phyloP scores from a whole-genome alignment of 192 early-diverging fungal genomes.

The Entophlyctis helioformis region DNA sequence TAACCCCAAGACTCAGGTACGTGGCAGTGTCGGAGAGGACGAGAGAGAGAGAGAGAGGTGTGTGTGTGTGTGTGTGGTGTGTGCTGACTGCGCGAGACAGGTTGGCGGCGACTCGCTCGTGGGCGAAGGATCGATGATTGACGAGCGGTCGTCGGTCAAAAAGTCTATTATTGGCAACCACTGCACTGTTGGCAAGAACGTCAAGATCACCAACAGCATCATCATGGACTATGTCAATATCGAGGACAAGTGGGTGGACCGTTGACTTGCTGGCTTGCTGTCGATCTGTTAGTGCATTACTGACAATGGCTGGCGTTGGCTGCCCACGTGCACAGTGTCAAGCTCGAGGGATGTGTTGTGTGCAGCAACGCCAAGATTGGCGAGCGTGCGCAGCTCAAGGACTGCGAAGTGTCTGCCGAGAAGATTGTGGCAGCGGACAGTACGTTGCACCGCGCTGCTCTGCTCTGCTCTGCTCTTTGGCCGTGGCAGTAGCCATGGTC shows the following conservation, averaged over 20 bases:
- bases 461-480: too few relatives aligned
- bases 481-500: too few relatives aligned
- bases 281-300: neutral
- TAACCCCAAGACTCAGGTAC: too few relatives aligned
- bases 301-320: too few relatives aligned
- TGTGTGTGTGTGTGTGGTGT: too few relatives aligned
- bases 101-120: slow-evolving; percentile 85
- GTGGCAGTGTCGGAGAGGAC: too few relatives aligned
- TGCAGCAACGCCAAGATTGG: slow-evolving; percentile 69
- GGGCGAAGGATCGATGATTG: slow-evolving; percentile 80
- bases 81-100: neutral
- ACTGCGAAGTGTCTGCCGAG: slow-evolving; percentile 72
- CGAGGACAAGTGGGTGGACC: slow-evolving; percentile 58
- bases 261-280: neutral
- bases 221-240: slow-evolving; percentile 92
- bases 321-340: slow-evolving; percentile 41
- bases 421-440: slow-evolving; percentile 55
- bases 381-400: slow-evolving; percentile 65
- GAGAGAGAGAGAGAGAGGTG: too few relatives aligned
- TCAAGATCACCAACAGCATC: slow-evolving; percentile 91
- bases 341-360: slow-evolving; percentile 77
- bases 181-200: slow-evolving; percentile 89
- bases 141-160: slow-evolving; percentile 85
- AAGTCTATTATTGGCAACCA: slow-evolving; percentile 88
- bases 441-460: slow-evolving; percentile 28